phyloP scores from a whole-genome alignment of 2,329 filamentous ascomycete species.

The Paecilomyces sp. region DNA sequence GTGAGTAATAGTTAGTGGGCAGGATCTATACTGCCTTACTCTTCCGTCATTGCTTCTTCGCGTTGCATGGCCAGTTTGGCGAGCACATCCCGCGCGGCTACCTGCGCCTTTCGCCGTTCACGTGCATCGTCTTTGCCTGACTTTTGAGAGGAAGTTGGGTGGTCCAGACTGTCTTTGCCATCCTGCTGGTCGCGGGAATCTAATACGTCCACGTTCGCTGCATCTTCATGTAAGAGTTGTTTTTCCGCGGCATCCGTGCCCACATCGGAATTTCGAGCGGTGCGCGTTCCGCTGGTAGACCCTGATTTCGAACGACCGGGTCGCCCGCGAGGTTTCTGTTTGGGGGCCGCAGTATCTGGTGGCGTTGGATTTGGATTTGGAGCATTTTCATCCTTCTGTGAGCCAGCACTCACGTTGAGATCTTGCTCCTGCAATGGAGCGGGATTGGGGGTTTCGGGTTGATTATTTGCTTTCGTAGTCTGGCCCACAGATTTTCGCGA shows the following conservation, averaged over 20 bases:
- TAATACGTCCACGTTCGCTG: background rate
- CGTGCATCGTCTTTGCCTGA: slow-evolving; percentile 6
- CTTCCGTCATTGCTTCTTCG: slow-evolving; percentile 31
- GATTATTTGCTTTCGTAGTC: background rate
- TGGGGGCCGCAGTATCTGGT: slow-evolving; percentile 6
- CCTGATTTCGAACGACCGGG: background rate
- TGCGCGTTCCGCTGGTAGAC: background rate
- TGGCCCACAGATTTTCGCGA: background rate
- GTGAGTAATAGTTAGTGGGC: background rate
- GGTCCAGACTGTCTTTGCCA: background rate
- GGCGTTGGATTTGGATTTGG: slow-evolving; percentile 7
- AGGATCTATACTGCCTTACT: slow-evolving; percentile 4
- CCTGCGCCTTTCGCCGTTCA: slow-evolving; percentile 23
- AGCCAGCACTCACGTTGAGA: slow-evolving; percentile 9
- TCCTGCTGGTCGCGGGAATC: background rate
- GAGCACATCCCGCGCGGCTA: slow-evolving; percentile 27
- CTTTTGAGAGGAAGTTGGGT: background rate
- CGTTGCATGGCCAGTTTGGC: slow-evolving; percentile 30
- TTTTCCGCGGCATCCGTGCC: background rate
- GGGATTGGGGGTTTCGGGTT: slow-evolving; percentile 8
- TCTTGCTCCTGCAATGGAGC: slow-evolving; percentile 11
- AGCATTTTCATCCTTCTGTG: slow-evolving; percentile 6
- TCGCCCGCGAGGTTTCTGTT: background rate
- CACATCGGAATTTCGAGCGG: background rate
- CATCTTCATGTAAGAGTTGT: background rate